Evolutionary conservation across 2,329 filamentous ascomycete genomes (phyloP), one percentile per base, ranked within the genome.

Genomic region (Drechslerella coelobrocha): DNA sequence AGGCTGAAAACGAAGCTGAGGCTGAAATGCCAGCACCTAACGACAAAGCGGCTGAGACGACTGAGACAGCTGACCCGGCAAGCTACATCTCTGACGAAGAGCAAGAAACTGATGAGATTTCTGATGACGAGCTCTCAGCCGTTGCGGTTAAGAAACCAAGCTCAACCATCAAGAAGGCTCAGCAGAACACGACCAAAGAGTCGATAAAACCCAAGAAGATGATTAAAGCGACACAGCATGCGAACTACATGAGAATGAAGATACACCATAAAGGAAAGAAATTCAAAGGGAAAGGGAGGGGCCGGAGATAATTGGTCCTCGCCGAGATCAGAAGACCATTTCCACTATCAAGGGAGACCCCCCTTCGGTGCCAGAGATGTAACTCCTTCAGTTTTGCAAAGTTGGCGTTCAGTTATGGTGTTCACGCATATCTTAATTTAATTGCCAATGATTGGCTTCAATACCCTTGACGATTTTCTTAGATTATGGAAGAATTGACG

Each of bases 161-260:
- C 5, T 2, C 56, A 19, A 10, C 24, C n/a, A 2, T 51, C 26
- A 57, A 34, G 24, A 51, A 66, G 6, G 10, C 27, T 27, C 2
- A 34, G 6, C 37, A 51, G 7, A n/a, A 17, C 19, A 61, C 45
- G 24, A 31, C 10, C 23, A 54, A 52, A 34, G 10, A 29, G 8
- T 9, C 37, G 14, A 19, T 19, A 26, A 55, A 50, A 12, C 12
- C 29, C 0, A 53, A 43, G 23, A 31, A 52, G 21, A 69, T 56
- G 23, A 21, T 69, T 17, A 59, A 54, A 37, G 45, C 65, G 2
- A 47, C 61, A 24, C 61, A 69, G 45, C 52, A 69, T 57, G 51
- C 54, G 24, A 69, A 69, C 27, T 69, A 57, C 14, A 61, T 45
- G 10, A 57, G 52, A 17, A 69, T 69, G 65, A 69, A 69, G 47